Evolutionary conservation across 305 asterid genomes (phyloP), one percentile per base, ranked within the genome.

Genomic region (Vinca major): DNA sequence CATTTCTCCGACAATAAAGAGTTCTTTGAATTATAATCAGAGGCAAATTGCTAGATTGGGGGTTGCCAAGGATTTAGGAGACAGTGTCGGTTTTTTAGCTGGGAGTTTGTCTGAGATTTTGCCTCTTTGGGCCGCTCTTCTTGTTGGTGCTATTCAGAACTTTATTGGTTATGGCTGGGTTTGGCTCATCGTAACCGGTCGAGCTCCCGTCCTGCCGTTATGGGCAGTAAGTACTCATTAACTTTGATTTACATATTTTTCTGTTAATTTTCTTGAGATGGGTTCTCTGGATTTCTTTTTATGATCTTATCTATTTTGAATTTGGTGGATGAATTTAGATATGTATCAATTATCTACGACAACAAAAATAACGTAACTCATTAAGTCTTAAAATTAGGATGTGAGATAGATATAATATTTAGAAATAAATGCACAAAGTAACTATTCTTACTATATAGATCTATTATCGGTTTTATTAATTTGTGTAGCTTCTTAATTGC

Each of bases 1-100:
- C 50, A 78, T 83, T 43, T 83, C 87, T 2, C 87, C 87, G 0
- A 71, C 54, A 0, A 80, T 83, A 39, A 83, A 83, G 65, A 74
- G 75, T 45, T 66, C 83, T 41, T 55, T 83, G 62, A 78, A 76
- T 53, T 83, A 83, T 61, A 83, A 83, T 33, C 87, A 83, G 69
- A 78, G 19, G 72, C 78, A 80, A 62, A 3, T 83, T 60, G 81
- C 87, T 9, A 62, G 83, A 50, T 74, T 83, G 66, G 87, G 85
- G 41, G 87, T 83, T 7, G 87, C 87, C 10, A 83, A 83, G 74
- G 87, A 83, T 60, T 69, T 83, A 14, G 87, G 87, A 0, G 87
- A 83, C 49, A 83, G 87, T 66, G 87, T 83, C 45, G 87, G 87
- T 2, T 83, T 83, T 68, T 70, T 83, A 74, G 87, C 87, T 63